Base-by-base conservation (phyloP, 1,284 basidiomycete genomes). In the Xanthoconium separans region DNA sequence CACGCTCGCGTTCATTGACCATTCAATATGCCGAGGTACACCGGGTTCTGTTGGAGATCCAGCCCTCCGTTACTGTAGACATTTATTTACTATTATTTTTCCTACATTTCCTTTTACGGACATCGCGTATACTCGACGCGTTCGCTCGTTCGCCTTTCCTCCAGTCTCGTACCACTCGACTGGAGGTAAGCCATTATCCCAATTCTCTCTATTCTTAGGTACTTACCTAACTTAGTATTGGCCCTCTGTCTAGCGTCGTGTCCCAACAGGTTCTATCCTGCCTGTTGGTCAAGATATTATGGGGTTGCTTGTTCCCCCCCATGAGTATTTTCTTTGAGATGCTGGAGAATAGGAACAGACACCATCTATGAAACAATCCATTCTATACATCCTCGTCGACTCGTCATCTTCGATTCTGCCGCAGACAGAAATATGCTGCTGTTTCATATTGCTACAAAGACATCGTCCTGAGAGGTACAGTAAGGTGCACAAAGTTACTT, bases 221-320 rank as follows among this genome's bases (percentile, higher is more conserved):
- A n/a, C n/a, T n/a, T n/a, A n/a, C n/a, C n/a, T n/a, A n/a, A n/a
- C n/a, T n/a, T n/a, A n/a, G n/a, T n/a, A n/a, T n/a, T n/a, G n/a
- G n/a, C n/a, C n/a, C n/a, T n/a, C n/a, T n/a, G n/a, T n/a, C n/a
- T n/a, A n/a, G n/a, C n/a, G n/a, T n/a, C n/a, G n/a, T n/a, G n/a
- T n/a, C n/a, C n/a, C n/a, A n/a, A n/a, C n/a, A n/a, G n/a, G n/a
- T n/a, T n/a, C 8, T 65, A 65, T 46, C 55, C 53, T 2, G n/a
- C 62, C 11, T 66, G 65, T 24, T 39, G 55, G 47, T 58, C 61
- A 6, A 55, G 45, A 44, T 65, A 60, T 22, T 29, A 54, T 11
- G 54, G 65, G 68, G 45, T n/a, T 27, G 39, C 65, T 51, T 58
- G 58, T 41, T 65, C n/a, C 63, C 8, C 53, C 64, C 33, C 51